Percentiles rank a stretch among this genome's conserved stretches.
Evolutionary conservation across 805 yeast genomes (phyloP).

Genomic region (Maudiozyma turicensis): DNA sequence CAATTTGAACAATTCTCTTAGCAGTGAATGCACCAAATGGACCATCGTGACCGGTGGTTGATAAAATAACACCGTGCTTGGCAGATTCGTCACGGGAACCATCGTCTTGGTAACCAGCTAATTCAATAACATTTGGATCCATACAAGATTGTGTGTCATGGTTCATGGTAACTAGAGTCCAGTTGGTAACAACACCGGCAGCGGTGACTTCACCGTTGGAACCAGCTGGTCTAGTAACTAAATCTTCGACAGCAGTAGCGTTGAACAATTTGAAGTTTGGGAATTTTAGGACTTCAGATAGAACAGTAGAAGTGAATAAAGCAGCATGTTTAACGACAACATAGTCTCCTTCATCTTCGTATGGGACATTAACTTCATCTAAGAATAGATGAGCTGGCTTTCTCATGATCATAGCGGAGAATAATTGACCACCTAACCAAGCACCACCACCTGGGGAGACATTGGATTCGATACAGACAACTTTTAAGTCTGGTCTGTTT

Average conservation of each 20-base stretch:
- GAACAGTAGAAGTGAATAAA: constrained; percentile 58
- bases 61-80: constrained; percentile 43
- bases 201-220: constrained; percentile 48
- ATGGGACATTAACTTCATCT: constrained; percentile 52
- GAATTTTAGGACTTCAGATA: constrained; percentile 57
- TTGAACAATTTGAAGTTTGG: constrained; percentile 72
- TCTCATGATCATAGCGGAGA: constrained; percentile 70
- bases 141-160: constrained; percentile 71
- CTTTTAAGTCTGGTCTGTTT: constrained; percentile 65
- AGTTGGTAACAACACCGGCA: constrained; percentile 76
- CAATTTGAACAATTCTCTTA: constrained; percentile 51
- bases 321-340: constrained; percentile 79
- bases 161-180: constrained; percentile 70
- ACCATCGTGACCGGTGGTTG: constrained; percentile 77
- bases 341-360: constrained; percentile 72
- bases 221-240: constrained; percentile 59
- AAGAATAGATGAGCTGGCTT: constrained; percentile 69
- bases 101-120: constrained; percentile 29
- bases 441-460: constrained; percentile 79
- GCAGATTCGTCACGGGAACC: constrained; percentile 29
- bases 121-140: constrained; percentile 74
- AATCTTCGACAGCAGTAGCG: constrained; percentile 73
- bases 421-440: constrained; percentile 68
- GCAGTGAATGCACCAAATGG: constrained; percentile 76
- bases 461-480: constrained; percentile 63